A percentile compares a stretch with the other conserved stretches of the same genome.
Conservation (phyloP, 306 rosid species). For the Cicer cuneatum region DNA sequence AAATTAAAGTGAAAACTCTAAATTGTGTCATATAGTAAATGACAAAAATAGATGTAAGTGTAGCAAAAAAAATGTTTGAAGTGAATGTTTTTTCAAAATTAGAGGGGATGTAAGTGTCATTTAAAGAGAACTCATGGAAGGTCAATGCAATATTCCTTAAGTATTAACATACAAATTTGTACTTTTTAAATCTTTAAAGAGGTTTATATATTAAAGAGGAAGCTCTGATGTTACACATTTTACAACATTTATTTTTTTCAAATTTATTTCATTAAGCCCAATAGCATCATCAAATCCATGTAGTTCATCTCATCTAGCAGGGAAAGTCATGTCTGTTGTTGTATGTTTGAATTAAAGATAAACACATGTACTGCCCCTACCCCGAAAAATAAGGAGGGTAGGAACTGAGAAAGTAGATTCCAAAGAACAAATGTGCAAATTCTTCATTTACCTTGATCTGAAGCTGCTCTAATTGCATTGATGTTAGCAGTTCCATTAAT, state of each 20-base stretch:
- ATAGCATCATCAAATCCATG: slow-evolving; percentile 5
- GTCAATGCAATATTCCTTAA: too few species aligned
- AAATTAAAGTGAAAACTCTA: too few species aligned
- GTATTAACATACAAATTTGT: slow-evolving; percentile 5
- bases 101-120: too few species aligned
- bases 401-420: slow-evolving; percentile 31
- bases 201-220: slow-evolving; percentile 3
- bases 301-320: slow-evolving; percentile 17
- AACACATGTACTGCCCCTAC: neutral
- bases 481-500: slow-evolving; percentile 96
- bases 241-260: neutral
- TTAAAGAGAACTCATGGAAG: too few species aligned
- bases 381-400: slow-evolving; percentile 24
- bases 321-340: neutral
- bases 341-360: slow-evolving; percentile 15
- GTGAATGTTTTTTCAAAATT: too few species aligned
- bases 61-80: too few species aligned
- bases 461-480: slow-evolving; percentile 91
- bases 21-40: too few species aligned
- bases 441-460: slow-evolving; percentile 75
- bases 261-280: slow-evolving; percentile 16
- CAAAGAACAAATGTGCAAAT: neutral
- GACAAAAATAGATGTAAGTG: too few species aligned
- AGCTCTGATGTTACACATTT: neutral
- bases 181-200: neutral